Conservation (phyloP, 208 protist genomes). For the Trypanosoma cruzi region DNA sequence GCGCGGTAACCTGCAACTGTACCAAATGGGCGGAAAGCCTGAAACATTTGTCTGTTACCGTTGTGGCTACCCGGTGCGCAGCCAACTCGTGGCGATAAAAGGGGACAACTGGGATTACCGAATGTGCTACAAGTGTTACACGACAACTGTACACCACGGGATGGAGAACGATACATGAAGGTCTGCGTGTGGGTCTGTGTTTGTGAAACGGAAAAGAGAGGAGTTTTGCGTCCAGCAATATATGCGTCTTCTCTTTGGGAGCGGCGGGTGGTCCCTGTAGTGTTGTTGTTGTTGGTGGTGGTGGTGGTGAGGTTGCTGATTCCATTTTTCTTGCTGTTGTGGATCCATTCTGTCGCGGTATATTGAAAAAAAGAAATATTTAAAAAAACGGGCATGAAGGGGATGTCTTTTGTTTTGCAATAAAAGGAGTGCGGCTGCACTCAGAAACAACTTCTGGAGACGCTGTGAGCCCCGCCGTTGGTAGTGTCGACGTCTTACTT, state of each 20-base stretch:
- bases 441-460: too few relatives aligned
- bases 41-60: slow-evolving; percentile 86
- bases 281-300: not conserved
- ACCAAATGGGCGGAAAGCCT: slow-evolving; percentile 69
- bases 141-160: slow-evolving; percentile 41
- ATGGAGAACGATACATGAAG: slow-evolving; percentile 73
- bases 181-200: not conserved
- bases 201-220: not conserved
- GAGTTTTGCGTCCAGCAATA: not conserved
- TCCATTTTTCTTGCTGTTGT: not conserved
- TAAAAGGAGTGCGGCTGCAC: too few relatives aligned
- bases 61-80: slow-evolving; percentile 82
- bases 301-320: not conserved
- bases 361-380: not conserved
- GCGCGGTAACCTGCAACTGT: slow-evolving; percentile 69
- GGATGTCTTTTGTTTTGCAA: not conserved
- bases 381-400: not conserved
- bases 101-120: slow-evolving; percentile 89
- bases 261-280: not conserved
- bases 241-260: not conserved
- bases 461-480: too few relatives aligned
- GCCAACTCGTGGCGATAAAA: slow-evolving; percentile 75
- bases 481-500: not conserved
- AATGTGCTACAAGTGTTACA: slow-evolving; percentile 93
- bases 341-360: not conserved